These are phyloP conservation scores for Funneliformis caledonium DNA, from an alignment of 371 early-diverging fungal species.

Conservation along the genomic window DNA sequence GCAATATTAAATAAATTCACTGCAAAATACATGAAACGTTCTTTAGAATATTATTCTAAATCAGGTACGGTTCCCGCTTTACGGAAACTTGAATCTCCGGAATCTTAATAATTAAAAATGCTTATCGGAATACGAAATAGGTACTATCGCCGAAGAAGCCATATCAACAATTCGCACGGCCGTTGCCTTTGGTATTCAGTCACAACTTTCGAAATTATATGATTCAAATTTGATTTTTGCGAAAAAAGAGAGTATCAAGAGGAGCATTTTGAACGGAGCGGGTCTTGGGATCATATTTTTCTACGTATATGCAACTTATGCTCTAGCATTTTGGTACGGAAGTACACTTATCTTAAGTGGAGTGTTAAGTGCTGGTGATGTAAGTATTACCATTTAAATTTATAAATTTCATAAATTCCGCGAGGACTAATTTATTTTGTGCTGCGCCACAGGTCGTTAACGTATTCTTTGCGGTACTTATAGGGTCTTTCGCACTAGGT, in stretches of 20 bases:
- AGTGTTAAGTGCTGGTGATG: slow-evolving; percentile 46
- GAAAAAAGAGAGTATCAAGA: slow-evolving; percentile 58
- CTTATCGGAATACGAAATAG: slow-evolving; percentile 40
- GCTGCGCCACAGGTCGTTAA: slow-evolving; percentile 47
- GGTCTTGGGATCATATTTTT: slow-evolving; percentile 69
- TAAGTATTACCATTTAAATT: slow-evolving; percentile 66
- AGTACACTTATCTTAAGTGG: slow-evolving; percentile 54
- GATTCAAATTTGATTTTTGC: slow-evolving; percentile 58
- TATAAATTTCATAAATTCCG: not conserved
- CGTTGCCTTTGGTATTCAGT: slow-evolving; percentile 80
- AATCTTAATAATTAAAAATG: not conserved
- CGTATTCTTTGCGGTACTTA: slow-evolving; percentile 60
- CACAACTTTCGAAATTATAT: slow-evolving; percentile 70
- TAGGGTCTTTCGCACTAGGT: slow-evolving; percentile 54
- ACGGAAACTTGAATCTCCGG: not conserved
- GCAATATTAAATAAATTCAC: slow-evolving; percentile 73
- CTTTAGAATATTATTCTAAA: slow-evolving; percentile 63
- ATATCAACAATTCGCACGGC: slow-evolving; percentile 88
- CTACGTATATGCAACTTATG: slow-evolving; percentile 67
- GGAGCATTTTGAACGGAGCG: slow-evolving; percentile 56
- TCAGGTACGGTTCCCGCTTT: slow-evolving; percentile 49
- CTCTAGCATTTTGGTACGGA: slow-evolving; percentile 71
- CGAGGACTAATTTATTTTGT: not conserved
- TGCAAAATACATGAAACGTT: slow-evolving; percentile 53
- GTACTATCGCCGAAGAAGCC: slow-evolving; percentile 86